These are phyloP conservation scores for Wallacemonas sp. DNA, from an alignment of 208 protist species.

Conservation along the genomic window DNA sequence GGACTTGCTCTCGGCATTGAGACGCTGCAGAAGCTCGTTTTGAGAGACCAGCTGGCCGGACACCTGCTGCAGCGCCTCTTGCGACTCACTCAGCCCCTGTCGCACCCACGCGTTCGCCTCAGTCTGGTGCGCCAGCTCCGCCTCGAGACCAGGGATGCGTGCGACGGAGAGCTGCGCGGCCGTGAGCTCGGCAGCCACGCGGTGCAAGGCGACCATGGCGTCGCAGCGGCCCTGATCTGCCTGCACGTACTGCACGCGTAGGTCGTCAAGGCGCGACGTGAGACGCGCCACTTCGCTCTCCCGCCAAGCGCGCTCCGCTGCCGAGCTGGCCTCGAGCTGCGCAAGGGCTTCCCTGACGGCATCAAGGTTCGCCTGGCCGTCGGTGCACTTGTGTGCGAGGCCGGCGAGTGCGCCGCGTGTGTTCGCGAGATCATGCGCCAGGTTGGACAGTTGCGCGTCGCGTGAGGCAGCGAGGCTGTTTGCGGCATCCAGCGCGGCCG, in stretches of 20 bases:
- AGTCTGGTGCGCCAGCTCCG: neutral
- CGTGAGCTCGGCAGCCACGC: slow-evolving; percentile 3
- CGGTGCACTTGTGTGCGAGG: neutral
- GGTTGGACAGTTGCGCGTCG: neutral
- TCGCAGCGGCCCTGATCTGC: neutral
- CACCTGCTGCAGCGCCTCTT: slow-evolving; percentile 6
- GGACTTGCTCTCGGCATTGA: slow-evolving; percentile 7
- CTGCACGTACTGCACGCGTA: neutral
- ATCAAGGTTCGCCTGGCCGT: neutral
- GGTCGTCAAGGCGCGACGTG: neutral
- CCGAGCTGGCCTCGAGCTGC: neutral
- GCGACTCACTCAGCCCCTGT: neutral
- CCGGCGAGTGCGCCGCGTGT: neutral
- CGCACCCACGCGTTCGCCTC: neutral
- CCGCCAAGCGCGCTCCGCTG: neutral
- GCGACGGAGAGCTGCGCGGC: neutral
- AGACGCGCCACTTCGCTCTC: neutral
- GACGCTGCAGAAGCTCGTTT: neutral
- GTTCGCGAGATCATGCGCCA: neutral
- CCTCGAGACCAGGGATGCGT: neutral
- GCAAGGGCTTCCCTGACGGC: neutral
- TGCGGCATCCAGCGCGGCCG: neutral
- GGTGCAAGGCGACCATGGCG: neutral
- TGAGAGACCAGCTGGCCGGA: slow-evolving; percentile 11
- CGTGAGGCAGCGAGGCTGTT: neutral